A percentile compares a stretch with the other conserved stretches of the same genome.
Conservation (phyloP, 1,284 basidiomycete species). For the Pseudozyma flocculosa region DNA sequence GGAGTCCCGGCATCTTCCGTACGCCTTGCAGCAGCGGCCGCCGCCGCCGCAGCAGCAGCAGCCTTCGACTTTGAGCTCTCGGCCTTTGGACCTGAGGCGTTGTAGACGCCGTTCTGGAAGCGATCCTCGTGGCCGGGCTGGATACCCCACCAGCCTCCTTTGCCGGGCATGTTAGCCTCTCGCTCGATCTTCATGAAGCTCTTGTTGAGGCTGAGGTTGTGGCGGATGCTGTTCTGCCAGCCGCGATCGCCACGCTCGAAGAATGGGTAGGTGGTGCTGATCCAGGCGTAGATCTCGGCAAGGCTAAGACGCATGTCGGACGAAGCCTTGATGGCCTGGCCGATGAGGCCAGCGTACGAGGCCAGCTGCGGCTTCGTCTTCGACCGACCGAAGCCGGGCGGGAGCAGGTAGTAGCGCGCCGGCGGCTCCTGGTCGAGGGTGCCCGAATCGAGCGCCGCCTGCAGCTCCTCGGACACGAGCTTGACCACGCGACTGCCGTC, state of each 20-base stretch:
- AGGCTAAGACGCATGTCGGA: constrained; percentile 80
- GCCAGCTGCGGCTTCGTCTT: constrained; percentile 49
- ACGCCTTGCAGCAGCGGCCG: no score
- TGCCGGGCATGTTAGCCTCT: constrained; percentile 58
- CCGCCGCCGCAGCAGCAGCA: no score
- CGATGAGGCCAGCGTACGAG: constrained; percentile 92
- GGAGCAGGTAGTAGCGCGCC: constrained; percentile 52
- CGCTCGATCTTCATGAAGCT: constrained; percentile 68
- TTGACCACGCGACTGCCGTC: constrained; percentile 54
- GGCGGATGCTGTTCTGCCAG: constrained; percentile 92
- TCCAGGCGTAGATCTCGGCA: constrained; percentile 94
- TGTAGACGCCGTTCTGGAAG: constrained; percentile 51
- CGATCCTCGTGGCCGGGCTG: constrained; percentile 53
- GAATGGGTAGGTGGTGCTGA: constrained; percentile 87
- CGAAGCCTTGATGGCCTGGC: constrained; percentile 86
- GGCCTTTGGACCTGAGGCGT: constrained; percentile 30
- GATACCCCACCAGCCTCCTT: constrained; percentile 61
- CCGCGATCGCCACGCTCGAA: constrained; percentile 91
- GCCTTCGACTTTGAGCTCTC: constrained; percentile 15
- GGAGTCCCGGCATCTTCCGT: no score
- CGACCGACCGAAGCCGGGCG: constrained; percentile 44
- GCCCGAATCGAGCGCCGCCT: constrained; percentile 49
- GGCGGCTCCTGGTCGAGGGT: constrained; percentile 45
- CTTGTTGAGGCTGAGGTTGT: constrained; percentile 81
- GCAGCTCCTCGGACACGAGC: constrained; percentile 55